Percentiles rank a stretch among this genome's conserved stretches.
Evolutionary conservation across 805 yeast species (phyloP).

Genomic region (Kurtzmaniella fragi): DNA sequence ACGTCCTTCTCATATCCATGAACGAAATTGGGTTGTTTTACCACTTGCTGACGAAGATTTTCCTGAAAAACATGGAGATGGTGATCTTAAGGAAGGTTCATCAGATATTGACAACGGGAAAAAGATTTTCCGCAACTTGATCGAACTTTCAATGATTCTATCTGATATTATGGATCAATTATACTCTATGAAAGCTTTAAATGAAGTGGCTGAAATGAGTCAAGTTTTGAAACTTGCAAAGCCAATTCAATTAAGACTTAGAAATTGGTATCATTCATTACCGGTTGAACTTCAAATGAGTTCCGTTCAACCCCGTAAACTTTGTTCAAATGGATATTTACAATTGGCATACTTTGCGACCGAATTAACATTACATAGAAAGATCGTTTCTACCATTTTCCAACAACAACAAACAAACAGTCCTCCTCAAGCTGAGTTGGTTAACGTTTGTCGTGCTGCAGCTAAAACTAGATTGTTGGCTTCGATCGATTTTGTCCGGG

Average conservation of each 20-base stretch:
- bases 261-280: conserved; percentile 74
- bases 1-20: conserved; percentile 76
- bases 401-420: conserved; percentile 29
- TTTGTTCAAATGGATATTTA: conserved; percentile 71
- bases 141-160: conserved; percentile 60
- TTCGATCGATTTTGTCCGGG: conserved; percentile 72
- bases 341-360: conserved; percentile 87
- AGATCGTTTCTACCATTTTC: conserved; percentile 54
- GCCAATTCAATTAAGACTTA: conserved; percentile 65
- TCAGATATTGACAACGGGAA: conserved; percentile 71
- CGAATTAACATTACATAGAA: conserved; percentile 80
- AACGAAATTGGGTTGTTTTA: conserved; percentile 75
- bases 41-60: conserved; percentile 70
- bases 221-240: conserved; percentile 73
- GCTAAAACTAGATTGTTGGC: conserved; percentile 80
- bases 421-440: conserved; percentile 30
- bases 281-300: conserved; percentile 63
- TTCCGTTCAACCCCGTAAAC: conserved; percentile 52
- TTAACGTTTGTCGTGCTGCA: conserved; percentile 71
- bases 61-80: conserved; percentile 61
- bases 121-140: conserved; percentile 60
- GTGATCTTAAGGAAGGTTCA: conserved; percentile 50
- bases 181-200: conserved; percentile 65
- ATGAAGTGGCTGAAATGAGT: conserved; percentile 52
- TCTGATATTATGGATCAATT: conserved; percentile 69